These are phyloP conservation scores for Pelargonium citronellum DNA, from an alignment of 441 rosid species.

Conservation along the genomic window DNA sequence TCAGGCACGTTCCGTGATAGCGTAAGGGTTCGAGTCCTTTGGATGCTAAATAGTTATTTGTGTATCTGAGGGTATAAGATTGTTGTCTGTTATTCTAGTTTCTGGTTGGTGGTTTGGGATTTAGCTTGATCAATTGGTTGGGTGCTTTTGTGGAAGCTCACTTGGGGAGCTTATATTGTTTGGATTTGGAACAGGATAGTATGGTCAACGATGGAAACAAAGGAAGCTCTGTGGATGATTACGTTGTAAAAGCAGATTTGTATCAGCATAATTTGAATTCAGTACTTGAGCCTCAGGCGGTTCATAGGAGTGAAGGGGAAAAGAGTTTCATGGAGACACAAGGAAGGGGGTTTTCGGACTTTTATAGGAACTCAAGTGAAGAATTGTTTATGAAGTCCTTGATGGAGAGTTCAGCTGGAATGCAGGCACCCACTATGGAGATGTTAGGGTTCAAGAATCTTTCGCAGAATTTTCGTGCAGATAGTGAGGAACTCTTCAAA, in stretches of 20 bases:
- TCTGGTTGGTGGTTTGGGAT: too few relatives aligned
- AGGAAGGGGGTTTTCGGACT: constrained; percentile 44
- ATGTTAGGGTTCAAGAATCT: constrained; percentile 54
- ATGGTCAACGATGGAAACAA: constrained; percentile 29
- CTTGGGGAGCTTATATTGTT: neutral
- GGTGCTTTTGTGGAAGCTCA: too few relatives aligned
- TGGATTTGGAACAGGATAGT: constrained; percentile 12
- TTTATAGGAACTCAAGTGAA: constrained; percentile 57
- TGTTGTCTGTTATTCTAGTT: too few relatives aligned
- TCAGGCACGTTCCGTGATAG: too few relatives aligned
- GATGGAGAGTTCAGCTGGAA: constrained; percentile 51
- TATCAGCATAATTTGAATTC: constrained; percentile 19
- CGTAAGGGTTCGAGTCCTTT: too few relatives aligned
- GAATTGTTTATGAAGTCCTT: constrained; percentile 55
- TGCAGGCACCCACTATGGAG: constrained; percentile 54
- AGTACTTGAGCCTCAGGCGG: constrained; percentile 8
- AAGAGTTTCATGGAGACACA: constrained; percentile 32
- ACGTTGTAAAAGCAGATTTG: constrained; percentile 17
- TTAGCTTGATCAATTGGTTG: neutral
- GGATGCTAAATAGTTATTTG: too few relatives aligned
- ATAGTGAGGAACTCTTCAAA: constrained; percentile 73
- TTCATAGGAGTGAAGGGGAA: constrained; percentile 26
- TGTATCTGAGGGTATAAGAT: too few relatives aligned
- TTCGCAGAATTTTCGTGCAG: constrained; percentile 45
- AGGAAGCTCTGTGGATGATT: constrained; percentile 18